These are phyloP conservation scores for Tuctoria greenei DNA, from an alignment of 176 grass and related monocot genomes.

Conservation along the genomic window DNA sequence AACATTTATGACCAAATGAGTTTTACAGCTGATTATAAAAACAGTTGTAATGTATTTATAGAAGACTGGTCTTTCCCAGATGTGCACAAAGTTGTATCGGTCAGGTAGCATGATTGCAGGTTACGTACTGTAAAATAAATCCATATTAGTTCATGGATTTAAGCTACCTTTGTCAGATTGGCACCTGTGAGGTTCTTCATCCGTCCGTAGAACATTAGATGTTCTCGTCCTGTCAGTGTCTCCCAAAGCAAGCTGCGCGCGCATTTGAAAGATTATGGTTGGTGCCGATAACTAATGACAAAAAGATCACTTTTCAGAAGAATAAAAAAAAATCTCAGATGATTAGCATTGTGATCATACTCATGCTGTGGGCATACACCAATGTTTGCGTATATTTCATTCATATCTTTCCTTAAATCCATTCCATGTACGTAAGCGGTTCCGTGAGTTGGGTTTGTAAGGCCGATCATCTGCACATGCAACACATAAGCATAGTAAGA, in stretches of 20 bases:
- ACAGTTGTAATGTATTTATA: background rate
- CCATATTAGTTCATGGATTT: slow-evolving; percentile 2
- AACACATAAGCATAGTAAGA: background rate
- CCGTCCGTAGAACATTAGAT: slow-evolving; percentile 81
- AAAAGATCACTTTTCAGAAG: background rate
- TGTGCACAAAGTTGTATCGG: background rate
- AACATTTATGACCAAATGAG: background rate
- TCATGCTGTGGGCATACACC: slow-evolving; percentile 93
- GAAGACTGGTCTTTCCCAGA: background rate
- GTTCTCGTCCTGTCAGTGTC: slow-evolving; percentile 69
- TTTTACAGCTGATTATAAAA: background rate
- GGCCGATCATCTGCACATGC: slow-evolving; percentile 68
- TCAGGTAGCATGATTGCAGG: background rate
- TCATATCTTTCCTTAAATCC: slow-evolving; percentile 72
- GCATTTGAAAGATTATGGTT: background rate
- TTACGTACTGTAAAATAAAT: background rate
- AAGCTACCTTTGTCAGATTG: slow-evolving; percentile 60
- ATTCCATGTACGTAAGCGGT: slow-evolving; percentile 85
- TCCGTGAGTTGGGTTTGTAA: slow-evolving; percentile 54
- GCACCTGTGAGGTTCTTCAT: slow-evolving; percentile 83
- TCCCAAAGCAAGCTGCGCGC: slow-evolving; percentile 87
- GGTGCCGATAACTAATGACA: background rate
- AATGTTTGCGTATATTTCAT: slow-evolving; percentile 65
- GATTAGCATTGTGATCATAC: slow-evolving; percentile 40
- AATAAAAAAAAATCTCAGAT: background rate